Percentiles rank a stretch among this genome's conserved stretches.
Evolutionary conservation across 192 early-diverging fungal species (phyloP).

Genomic region (Gryganskiella cystojenkinii): DNA sequence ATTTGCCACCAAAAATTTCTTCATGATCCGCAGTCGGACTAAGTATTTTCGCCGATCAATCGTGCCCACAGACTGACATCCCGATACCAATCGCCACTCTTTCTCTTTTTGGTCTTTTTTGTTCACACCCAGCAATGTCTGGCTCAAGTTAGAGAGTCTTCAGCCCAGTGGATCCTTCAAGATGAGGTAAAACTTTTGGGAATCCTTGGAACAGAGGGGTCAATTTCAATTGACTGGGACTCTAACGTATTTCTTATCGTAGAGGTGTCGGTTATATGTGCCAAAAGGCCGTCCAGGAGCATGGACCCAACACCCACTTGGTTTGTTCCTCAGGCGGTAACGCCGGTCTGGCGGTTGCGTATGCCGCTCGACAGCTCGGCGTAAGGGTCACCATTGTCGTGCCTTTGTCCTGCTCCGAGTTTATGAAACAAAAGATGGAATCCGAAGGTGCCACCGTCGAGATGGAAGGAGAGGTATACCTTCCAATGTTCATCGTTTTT

Average conservation of each 20-base stretch:
- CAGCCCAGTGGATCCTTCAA: slow-evolving; percentile 84
- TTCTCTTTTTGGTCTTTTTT: neutral
- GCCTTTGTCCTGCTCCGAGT: slow-evolving; percentile 57
- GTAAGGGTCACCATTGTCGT: slow-evolving; percentile 67
- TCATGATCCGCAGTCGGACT: neutral
- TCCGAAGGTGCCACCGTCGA: slow-evolving; percentile 67
- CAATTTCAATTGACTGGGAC: no score
- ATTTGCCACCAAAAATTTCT: slow-evolving; percentile 9
- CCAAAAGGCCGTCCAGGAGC: slow-evolving; percentile 58
- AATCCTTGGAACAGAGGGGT: no score
- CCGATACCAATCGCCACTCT: no score
- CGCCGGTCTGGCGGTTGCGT: slow-evolving; percentile 73
- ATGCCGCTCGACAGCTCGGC: slow-evolving; percentile 70
- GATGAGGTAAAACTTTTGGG: slow-evolving; percentile 69
- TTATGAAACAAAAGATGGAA: slow-evolving; percentile 66
- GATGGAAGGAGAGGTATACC: slow-evolving; percentile 62
- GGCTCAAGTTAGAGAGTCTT: slow-evolving; percentile 81
- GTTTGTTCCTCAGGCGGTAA: slow-evolving; percentile 73
- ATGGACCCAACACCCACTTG: slow-evolving; percentile 58
- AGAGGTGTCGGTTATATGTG: slow-evolving; percentile 75
- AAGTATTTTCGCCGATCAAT: neutral
- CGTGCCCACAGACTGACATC: neutral
- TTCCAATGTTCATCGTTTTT: no score
- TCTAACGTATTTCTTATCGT: neutral
- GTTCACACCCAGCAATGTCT: slow-evolving; percentile 79